Conservation (phyloP, 2,329 filamentous ascomycete species). For the Fusarium secorum region DNA sequence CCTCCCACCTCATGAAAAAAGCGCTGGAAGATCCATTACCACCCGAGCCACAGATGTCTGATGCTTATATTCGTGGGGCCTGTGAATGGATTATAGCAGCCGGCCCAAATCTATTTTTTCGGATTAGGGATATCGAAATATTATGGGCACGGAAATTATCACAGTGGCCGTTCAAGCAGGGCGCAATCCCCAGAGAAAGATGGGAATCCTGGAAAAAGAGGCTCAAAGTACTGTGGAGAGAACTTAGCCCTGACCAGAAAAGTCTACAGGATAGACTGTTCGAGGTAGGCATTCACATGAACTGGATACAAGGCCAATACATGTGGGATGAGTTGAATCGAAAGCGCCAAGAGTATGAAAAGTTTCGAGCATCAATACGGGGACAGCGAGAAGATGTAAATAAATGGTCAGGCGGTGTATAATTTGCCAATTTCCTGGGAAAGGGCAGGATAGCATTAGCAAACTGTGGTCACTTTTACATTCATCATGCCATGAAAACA, state of each 20-base stretch:
- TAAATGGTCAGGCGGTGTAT: neutral
- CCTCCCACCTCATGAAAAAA: slow-evolving; percentile 44
- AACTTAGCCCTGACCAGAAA: slow-evolving; percentile 33
- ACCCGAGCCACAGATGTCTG: slow-evolving; percentile 13
- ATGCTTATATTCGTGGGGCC: slow-evolving; percentile 34
- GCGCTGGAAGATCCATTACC: slow-evolving; percentile 41
- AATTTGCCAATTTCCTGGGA: neutral
- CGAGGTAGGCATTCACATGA: neutral
- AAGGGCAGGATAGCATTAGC: neutral
- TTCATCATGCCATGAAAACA: slow-evolving; percentile 10
- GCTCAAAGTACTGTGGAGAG: slow-evolving; percentile 32
- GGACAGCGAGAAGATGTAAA: neutral
- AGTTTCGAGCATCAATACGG: neutral
- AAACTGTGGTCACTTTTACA: slow-evolving; percentile 2
- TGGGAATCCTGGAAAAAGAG: slow-evolving; percentile 46
- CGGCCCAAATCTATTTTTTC: slow-evolving; percentile 36
- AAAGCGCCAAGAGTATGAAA: slow-evolving; percentile 33
- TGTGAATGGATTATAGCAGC: slow-evolving; percentile 46
- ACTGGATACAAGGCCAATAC: neutral
- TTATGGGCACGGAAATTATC: slow-evolving; percentile 30
- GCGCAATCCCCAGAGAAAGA: slow-evolving; percentile 40
- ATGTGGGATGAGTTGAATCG: neutral
- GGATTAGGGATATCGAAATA: neutral
- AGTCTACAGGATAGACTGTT: neutral
- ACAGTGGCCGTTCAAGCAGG: slow-evolving; percentile 12